Base-by-base conservation (phyloP, 345 rosid species). In the Citrus sp. region DNA sequence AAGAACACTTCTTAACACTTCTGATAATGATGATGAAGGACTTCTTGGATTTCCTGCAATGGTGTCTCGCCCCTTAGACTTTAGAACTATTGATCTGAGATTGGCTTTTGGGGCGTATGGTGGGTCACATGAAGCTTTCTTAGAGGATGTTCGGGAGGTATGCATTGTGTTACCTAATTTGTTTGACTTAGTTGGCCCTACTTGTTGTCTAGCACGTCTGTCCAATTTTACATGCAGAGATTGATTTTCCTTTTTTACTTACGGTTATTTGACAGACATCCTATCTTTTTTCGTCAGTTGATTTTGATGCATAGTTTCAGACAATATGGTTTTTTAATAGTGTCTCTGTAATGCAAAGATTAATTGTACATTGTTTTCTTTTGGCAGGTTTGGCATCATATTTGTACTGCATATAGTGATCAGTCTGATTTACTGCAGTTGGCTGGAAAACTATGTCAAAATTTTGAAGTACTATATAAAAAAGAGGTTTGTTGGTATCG, bases 71-170 rank as follows among this genome's bases (percentile, higher is more conserved):
- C 85, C 87, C 56, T 37, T 82, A 13, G 87, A 85, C 80, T 85
- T 82, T 73, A 82, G 84, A 73, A 85, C 82, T 28, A 82, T 85
- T 34, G 85, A 85, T 71, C 73, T 82, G 32, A 80, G 83, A 73
- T 62, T 85, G 75, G 70, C 82, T 65, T 67, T 60, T 80, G 87
- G 87, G 78, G 84, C 79, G 12, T 85, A 85, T 67, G 67, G 83
- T 67, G 85, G 82, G 71, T 80, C 85, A 16, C 85, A 82, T 72
- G 85, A 82, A 80, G 85, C 87, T 72, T 85, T 85, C 67, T 38
- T 82, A n/a, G 85, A 85, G 70, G 87, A 85, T 80, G 87, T 85
- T 78, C 79, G 85, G 22, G 87, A 82, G 87, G 87, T 85, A 78
- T 27, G 42, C 70, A 12, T 46, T 30, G 38, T 62, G 54, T 21